Evolutionary conservation across 345 rosid species (phyloP), one percentile per base, ranked within the genome.

Genomic region (Leavenworthia alabamica): DNA sequence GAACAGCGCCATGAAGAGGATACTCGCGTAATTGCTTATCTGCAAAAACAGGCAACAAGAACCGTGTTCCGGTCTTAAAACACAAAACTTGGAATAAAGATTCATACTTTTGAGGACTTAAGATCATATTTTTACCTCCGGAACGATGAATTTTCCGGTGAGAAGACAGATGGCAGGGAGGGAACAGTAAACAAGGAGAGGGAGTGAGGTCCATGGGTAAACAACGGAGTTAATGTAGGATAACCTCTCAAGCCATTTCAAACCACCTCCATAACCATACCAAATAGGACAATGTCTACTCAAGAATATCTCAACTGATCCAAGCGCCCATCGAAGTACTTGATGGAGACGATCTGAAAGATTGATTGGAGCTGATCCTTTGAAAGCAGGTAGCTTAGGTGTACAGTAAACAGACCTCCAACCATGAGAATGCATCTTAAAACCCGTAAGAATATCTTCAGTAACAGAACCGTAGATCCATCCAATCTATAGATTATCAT

Each of bases 391-490:
- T 35, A 87, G 61, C 77, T 78, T 81, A 8, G 98, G 98, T 37
- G 90, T 82, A 79, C 98, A 92, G 75, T 92, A 92, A 40, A 92
- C 98, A 17, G 98, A 92, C 37, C 97, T 80, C 98, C 98, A 92
- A 29, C 98, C 97, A 64, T 92, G 98, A 75, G 97, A 92, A 62
- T 92, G 97, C 98, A 89, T 89, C 85, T 89, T 92, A 79, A 92
- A 92, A 48, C 97, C 97, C 17, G 98, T 92, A 68, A 86, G 79
- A 60, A 89, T 89, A 86, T 89, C 98, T 76, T 88, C 96, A 1
- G 98, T 88, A 46, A 88, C 98, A 5, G 96, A 91, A 19, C 98
- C 98, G 60, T 91, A 91, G 47, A 91, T 91, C 98, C 98, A 91
- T 46, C 98, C 98, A 76, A 85, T 85, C 98, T 91, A 80, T n/a